Percentiles rank a stretch among this genome's conserved stretches.
phyloP scores from a whole-genome alignment of 768 basidiomycete genomes.

The Russula sp. region DNA sequence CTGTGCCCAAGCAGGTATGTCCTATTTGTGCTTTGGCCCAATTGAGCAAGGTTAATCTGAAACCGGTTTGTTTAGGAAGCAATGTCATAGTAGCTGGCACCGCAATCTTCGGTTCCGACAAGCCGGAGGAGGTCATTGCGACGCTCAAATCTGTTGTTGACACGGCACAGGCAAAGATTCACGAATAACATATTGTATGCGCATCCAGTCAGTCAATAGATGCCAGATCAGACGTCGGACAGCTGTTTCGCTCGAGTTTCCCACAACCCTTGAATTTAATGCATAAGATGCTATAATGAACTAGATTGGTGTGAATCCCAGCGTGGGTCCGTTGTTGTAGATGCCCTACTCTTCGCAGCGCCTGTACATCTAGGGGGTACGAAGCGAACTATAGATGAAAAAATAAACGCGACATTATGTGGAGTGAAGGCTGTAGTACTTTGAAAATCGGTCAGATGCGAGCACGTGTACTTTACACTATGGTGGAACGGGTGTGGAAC shows the following conservation, averaged over 20 bases:
- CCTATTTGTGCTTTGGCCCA: constrained; percentile 20
- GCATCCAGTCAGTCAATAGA: background rate
- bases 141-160: constrained; percentile 67
- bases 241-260: background rate
- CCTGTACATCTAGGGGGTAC: constrained; percentile 14
- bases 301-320: constrained; percentile 15
- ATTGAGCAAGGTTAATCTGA: background rate
- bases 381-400: constrained; percentile 22
- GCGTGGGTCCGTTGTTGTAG: constrained; percentile 4
- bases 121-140: constrained; percentile 75
- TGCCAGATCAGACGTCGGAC: background rate
- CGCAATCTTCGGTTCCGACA: constrained; percentile 82
- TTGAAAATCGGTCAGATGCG: constrained; percentile 27
- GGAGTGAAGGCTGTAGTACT: constrained; percentile 19
- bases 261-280: background rate
- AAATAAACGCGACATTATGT: constrained; percentile 24
- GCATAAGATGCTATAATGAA: constrained; percentile 3
- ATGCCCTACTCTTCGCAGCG: constrained; percentile 17
- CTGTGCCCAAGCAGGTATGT: constrained; percentile 84
- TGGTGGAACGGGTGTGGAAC: constrained; percentile 5
- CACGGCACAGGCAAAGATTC: constrained; percentile 55
- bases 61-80: constrained; percentile 56
- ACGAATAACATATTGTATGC: constrained; percentile 17
- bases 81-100: constrained; percentile 99
- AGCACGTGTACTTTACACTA: constrained; percentile 30